Base-by-base conservation (phyloP, 371 early-diverging fungal genomes). In the Rhizomucor miehei region DNA sequence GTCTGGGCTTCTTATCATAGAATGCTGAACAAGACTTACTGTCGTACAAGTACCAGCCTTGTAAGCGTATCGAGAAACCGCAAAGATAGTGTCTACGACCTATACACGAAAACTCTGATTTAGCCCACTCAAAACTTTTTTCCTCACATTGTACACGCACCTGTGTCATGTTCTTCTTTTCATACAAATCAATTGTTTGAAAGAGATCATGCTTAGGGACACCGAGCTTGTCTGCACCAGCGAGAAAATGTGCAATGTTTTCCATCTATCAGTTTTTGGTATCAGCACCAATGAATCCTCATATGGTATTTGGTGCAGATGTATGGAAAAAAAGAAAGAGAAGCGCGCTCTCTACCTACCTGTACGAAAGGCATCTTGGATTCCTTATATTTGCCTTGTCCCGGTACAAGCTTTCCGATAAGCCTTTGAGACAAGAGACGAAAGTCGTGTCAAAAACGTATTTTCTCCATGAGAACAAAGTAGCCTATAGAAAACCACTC, bases 171-270 rank as follows among this genome's bases (percentile, higher is more conserved):
- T 94, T 91, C 70, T 92, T 94, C 65, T 81, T 81, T 60, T 96
- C 95, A 62, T 82, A 93, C 46, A 96, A 71, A 65, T 96, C 97
- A 25, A 93, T 81, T 5, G 97, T 94, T 73, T 92, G 91, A 70
- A 96, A 96, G 14, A 88, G 74, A 54, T 96, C 94, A 55, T 80
- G 76, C 48, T 87, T 84, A 5, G 90, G 90, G 19, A 90, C 88
- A 35, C 92, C 92, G 17, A 90, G 62, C 54, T 74, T 69, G 46
- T 83, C 85, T 21, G 86, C 76, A n/a, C 84, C 81, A 46, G 74
- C 63, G 46, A 94, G 79, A 71, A 96, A 96, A 48, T 66, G 73
- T 52, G 84, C 80, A 65, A 94, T 92, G 67, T 94, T 93, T 60
- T 94, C 94, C 88, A 90, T 90, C 81, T 87, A 66, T n/a, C n/a